Conservation (phyloP, 2,329 filamentous ascomycete species). For the Corynespora cassiicola region DNA sequence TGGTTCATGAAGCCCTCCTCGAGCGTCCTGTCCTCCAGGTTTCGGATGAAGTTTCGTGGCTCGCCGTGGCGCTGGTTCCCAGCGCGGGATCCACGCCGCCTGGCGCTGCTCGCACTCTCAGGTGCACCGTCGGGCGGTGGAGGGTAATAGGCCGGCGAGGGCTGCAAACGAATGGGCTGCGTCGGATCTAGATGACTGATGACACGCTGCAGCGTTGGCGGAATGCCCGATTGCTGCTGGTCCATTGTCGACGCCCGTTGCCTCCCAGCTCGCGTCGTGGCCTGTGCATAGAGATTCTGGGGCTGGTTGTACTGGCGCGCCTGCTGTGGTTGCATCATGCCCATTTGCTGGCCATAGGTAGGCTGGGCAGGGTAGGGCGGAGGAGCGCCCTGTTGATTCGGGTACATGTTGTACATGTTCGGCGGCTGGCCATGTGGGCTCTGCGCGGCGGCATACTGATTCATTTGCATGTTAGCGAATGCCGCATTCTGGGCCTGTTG, state of each 20-base stretch:
- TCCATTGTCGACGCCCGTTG: constrained; percentile 97
- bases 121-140: constrained; percentile 84
- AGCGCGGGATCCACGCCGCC: constrained; percentile 77
- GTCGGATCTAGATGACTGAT: constrained; percentile 95
- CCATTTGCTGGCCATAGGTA: constrained; percentile 65
- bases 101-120: constrained; percentile 68
- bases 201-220: constrained; percentile 89
- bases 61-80: constrained; percentile 66
- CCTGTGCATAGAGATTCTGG: constrained; percentile 76
- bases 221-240: constrained; percentile 84
- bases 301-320: constrained; percentile 61
- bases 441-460: constrained; percentile 55
- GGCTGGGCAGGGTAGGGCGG: constrained; percentile 80
- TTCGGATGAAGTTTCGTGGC: constrained; percentile 95
- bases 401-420: constrained; percentile 83
- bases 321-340: constrained; percentile 45
- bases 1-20: constrained; percentile 87
- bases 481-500: constrained; percentile 69
- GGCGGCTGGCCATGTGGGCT: constrained; percentile 57
- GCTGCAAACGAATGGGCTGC: constrained; percentile 90
- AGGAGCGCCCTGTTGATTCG: constrained; percentile 72
- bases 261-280: constrained; percentile 76
- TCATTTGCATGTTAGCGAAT: constrained; percentile 69
- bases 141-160: constrained; percentile 96
- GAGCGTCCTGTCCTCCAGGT: constrained; percentile 89